Evolutionary conservation across 345 rosid genomes (phyloP), one percentile per base, ranked within the genome.

Genomic region (Camelina neglecta): DNA sequence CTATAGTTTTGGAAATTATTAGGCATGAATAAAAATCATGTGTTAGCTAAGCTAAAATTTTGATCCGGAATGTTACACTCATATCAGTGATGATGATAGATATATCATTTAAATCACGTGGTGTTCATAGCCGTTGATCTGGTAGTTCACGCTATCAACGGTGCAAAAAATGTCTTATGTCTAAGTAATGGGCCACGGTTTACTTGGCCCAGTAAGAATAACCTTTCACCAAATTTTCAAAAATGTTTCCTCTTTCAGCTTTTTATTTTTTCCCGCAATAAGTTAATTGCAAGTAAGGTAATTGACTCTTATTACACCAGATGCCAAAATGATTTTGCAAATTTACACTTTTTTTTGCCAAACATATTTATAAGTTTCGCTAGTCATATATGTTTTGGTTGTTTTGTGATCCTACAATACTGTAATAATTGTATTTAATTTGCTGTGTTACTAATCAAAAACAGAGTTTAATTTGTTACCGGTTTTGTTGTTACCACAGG

Each of bases 401-500:
- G 29, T 36, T 72, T 39, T 8, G 16, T 26, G 36, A 24, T 10
- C 39, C 31, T 20, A 23, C 33, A 11, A 5, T 42, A 7, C 6
- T 62, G 31, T 31, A 29, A 6, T n/a, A 41, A 41, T 41, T 41
- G 11, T 41, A 6, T 36, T 36, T 35, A 24, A 7, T 13, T 23
- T 60, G 45, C 48, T 15, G 8, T 31, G 58, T 65, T 72, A 51
- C 31, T n/a, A 1, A 6, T 11, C 2, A 26, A 26, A 45, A 11
- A 15, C 16, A 26, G 26, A 26, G 18, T 71, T 7, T 72, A 38
- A 16, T 2, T 2, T 4, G 9, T 42, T 29, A 16, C 11, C 1
- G 38, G 23, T n/a, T 54, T 78, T 73, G 49, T 82, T 69, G 26
- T 3, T 26, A 26, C 29, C 3, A 33, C 85, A 92, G 97, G 99